Conservation (phyloP, 371 early-diverging fungal genomes). For the Synchytrium microbalum region DNA sequence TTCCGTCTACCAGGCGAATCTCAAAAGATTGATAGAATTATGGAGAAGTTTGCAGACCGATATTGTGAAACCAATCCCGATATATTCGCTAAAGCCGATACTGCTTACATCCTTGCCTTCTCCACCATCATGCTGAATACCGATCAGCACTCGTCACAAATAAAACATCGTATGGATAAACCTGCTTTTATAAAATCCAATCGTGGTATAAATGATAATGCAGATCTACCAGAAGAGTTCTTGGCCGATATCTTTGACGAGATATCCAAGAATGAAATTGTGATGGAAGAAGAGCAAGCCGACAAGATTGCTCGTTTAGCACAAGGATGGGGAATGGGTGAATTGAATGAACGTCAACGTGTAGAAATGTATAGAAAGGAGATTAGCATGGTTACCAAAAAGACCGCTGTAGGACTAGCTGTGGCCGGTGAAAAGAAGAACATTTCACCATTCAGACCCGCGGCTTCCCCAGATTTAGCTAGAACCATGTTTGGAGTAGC, state of each 20-base stretch:
- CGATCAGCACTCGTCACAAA: conserved; percentile 50
- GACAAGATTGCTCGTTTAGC: conserved; percentile 33
- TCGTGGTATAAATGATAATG: conserved; percentile 45
- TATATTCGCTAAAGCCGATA: conserved; percentile 46
- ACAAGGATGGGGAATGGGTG: conserved; percentile 38
- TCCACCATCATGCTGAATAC: conserved; percentile 65
- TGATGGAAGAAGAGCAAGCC: conserved; percentile 46
- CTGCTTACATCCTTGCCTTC: conserved; percentile 54
- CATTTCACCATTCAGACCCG: conserved; percentile 26
- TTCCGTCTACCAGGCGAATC: conserved; percentile 62
- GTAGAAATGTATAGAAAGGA: conserved; percentile 44
- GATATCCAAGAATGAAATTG: conserved; percentile 41
- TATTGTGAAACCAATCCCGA: conserved; percentile 48
- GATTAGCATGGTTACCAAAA: conserved; percentile 39
- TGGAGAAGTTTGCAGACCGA: conserved; percentile 56
- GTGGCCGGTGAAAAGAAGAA: conserved; percentile 6
- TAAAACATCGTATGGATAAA: conserved; percentile 50
- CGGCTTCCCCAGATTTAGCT: conserved; percentile 36
- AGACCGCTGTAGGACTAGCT: conserved; percentile 34
- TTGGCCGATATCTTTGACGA: conserved; percentile 42
- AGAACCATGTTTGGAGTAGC: conserved; percentile 43
- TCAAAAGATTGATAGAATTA: conserved; percentile 56
- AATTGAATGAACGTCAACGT: conserved; percentile 35
- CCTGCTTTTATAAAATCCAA: conserved; percentile 50
- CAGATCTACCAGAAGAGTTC: conserved; percentile 39